A percentile compares a stretch with the other conserved stretches of the same genome.
These are phyloP conservation scores for Primulina tabacum DNA, from an alignment of 257 asterid species.

Conservation along the genomic window DNA sequence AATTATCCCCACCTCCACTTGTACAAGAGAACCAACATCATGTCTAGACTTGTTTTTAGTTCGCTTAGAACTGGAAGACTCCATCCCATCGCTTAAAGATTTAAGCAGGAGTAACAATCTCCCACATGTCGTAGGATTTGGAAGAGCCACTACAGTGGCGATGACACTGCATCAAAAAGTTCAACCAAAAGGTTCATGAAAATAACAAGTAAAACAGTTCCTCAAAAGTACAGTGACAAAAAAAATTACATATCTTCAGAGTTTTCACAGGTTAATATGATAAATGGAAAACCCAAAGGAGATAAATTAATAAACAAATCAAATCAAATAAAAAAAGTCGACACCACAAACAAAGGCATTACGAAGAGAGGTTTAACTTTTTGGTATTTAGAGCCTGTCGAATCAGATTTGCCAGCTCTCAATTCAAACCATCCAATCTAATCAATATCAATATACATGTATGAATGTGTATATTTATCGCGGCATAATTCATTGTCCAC, in stretches of 20 bases:
- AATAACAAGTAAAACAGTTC: neutral
- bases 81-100: slow-evolving; percentile 49
- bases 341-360: too few species aligned
- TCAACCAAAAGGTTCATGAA: neutral
- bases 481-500: too few species aligned
- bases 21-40: slow-evolving; percentile 72
- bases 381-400: too few species aligned
- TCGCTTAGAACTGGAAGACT: slow-evolving; percentile 68
- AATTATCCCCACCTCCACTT: slow-evolving; percentile 63
- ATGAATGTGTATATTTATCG: too few species aligned
- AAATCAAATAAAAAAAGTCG: too few species aligned
- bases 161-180: slow-evolving; percentile 51
- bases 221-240: slow-evolving; percentile 16
- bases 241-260: neutral
- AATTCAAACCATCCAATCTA: too few species aligned
- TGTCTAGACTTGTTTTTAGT: slow-evolving; percentile 63
- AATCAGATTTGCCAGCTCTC: too few species aligned
- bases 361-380: too few species aligned
- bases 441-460: too few species aligned
- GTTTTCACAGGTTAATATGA: neutral
- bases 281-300: neutral
- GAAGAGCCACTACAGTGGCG: slow-evolving; percentile 72
- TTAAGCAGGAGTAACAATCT: slow-evolving; percentile 73
- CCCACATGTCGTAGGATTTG: slow-evolving; percentile 68
- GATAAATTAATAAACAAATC: too few species aligned